A percentile compares a stretch with the other conserved stretches of the same genome.
Evolutionary conservation across 2,329 filamentous ascomycete genomes (phyloP).

Genomic region (Ophiosphaerella narmari): DNA sequence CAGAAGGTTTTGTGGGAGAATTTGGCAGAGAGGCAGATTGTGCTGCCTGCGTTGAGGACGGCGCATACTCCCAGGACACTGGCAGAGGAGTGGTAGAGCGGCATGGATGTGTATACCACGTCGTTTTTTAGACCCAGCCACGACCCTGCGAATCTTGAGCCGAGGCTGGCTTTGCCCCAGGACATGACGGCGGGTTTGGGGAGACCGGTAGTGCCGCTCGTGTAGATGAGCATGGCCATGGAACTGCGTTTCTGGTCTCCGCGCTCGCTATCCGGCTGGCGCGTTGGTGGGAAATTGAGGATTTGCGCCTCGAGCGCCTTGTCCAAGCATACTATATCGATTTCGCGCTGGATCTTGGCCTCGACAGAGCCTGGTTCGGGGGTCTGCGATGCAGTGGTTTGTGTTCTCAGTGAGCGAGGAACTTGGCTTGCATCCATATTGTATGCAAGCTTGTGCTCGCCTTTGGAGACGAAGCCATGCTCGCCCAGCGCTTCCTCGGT

Average conservation of each 20-base stretch:
- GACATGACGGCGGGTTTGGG: slow-evolving; percentile 42
- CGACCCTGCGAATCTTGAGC: slow-evolving; percentile 18
- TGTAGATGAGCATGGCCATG: slow-evolving; percentile 48
- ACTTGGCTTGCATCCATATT: slow-evolving; percentile 26
- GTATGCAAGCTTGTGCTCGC: slow-evolving; percentile 25
- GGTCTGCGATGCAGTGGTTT: slow-evolving; percentile 15
- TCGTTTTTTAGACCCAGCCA: slow-evolving; percentile 38
- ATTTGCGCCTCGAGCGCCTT: slow-evolving; percentile 33
- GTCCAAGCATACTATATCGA: slow-evolving; percentile 41
- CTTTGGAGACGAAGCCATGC: slow-evolving; percentile 28
- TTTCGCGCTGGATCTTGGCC: slow-evolving; percentile 16
- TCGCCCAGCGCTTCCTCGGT: slow-evolving; percentile 30
- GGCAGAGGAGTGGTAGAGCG: slow-evolving; percentile 44
- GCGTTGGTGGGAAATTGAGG: slow-evolving; percentile 31
- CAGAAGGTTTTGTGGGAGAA: slow-evolving; percentile 48
- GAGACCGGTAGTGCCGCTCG: slow-evolving; percentile 44
- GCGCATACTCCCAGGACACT: slow-evolving; percentile 36
- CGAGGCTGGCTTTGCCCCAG: slow-evolving; percentile 31
- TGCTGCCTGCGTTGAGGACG: slow-evolving; percentile 30
- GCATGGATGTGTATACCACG: slow-evolving; percentile 46
- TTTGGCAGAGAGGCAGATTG: slow-evolving; percentile 34
- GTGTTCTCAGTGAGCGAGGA: slow-evolving; percentile 22
- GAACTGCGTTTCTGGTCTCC: slow-evolving; percentile 25
- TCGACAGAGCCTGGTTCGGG: slow-evolving; percentile 11
- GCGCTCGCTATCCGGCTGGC: slow-evolving; percentile 35